phyloP scores from a whole-genome alignment of 2,329 filamentous ascomycete species.

The Cladosporium sp. region DNA sequence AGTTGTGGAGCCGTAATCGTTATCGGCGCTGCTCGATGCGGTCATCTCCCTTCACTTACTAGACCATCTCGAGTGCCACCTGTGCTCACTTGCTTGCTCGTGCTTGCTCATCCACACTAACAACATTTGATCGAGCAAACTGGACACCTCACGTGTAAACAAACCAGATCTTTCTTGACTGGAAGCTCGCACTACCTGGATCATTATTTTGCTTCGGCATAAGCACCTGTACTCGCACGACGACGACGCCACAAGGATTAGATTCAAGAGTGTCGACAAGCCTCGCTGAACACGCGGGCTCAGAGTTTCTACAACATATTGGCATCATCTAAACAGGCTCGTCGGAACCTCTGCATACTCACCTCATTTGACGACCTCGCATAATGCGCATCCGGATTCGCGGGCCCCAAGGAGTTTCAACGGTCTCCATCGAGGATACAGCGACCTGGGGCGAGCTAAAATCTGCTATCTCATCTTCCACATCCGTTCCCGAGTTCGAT shows the following conservation, averaged over 20 bases:
- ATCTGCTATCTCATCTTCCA: slow-evolving; percentile 61
- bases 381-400: slow-evolving; percentile 74
- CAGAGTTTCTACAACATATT: not conserved
- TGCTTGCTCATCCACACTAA: not conserved
- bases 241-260: not conserved
- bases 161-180: not conserved
- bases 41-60: slow-evolving; percentile 13
- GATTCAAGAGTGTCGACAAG: not conserved
- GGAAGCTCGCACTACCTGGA: not conserved
- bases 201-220: not conserved
- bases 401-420: slow-evolving; percentile 70
- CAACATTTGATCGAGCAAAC: not conserved
- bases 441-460: slow-evolving; percentile 66
- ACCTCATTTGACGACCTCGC: not conserved
- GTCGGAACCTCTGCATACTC: not conserved
- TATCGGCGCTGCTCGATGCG: slow-evolving; percentile 9
- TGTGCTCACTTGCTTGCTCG: slow-evolving; percentile 1
- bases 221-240: slow-evolving; percentile 1
- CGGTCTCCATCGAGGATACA: slow-evolving; percentile 66
- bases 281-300: too few relatives aligned
- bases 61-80: not conserved
- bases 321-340: not conserved
- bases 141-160: not conserved
- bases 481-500: slow-evolving; percentile 65
- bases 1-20: not conserved